phyloP scores from a whole-genome alignment of 306 rosid genomes.

The Castanospermum australe region DNA sequence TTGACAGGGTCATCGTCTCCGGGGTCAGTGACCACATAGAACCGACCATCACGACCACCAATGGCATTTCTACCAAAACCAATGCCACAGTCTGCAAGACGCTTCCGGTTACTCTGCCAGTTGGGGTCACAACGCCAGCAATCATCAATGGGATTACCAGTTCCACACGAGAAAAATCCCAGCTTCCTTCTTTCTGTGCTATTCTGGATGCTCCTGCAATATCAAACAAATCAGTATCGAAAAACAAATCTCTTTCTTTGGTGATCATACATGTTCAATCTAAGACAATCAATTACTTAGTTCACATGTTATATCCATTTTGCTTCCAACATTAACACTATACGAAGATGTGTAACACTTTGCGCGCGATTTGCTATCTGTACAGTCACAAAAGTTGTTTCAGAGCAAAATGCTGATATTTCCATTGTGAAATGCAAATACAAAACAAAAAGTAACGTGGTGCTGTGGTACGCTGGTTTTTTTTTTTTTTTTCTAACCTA shows the following conservation, averaged over 20 bases:
- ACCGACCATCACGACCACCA: slow-evolving; percentile 50
- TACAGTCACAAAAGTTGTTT: background rate
- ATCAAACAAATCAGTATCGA: slow-evolving; percentile 21
- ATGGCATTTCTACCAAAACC: slow-evolving; percentile 56
- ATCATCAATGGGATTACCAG: slow-evolving; percentile 60
- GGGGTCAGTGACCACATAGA: slow-evolving; percentile 41
- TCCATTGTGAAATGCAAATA: background rate
- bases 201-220: slow-evolving; percentile 76
- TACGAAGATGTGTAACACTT: background rate
- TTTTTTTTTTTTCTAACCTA: too few relatives aligned
- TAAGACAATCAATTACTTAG: background rate
- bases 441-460: background rate
- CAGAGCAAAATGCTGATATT: background rate
- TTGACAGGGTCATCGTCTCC: slow-evolving; percentile 34
- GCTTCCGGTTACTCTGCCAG: slow-evolving; percentile 46
- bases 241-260: background rate
- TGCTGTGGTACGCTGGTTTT: too few relatives aligned
- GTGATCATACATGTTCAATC: background rate
- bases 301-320: background rate
- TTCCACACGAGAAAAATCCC: slow-evolving; percentile 91
- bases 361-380: background rate
- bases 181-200: slow-evolving; percentile 88
- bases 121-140: slow-evolving; percentile 57
- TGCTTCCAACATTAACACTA: background rate
- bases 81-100: slow-evolving; percentile 43